A percentile compares a stretch with the other conserved stretches of the same genome.
phyloP scores from a whole-genome alignment of 2,329 filamentous ascomycete genomes.

The Cryphonectria parasitica region DNA sequence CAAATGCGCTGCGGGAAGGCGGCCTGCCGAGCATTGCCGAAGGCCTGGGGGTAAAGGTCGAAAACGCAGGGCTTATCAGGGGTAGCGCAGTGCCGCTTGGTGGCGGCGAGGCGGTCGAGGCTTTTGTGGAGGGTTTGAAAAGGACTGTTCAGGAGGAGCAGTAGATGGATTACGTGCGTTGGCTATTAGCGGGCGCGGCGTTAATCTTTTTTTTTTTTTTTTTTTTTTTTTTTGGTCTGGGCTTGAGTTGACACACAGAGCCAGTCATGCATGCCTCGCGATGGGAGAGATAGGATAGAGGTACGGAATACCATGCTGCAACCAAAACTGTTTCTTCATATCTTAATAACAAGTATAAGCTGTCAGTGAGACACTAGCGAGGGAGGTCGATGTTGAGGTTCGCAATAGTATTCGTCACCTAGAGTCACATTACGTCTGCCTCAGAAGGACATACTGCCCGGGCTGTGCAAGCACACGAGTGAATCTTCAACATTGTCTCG shows the following conservation, averaged over 20 bases:
- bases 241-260: not conserved
- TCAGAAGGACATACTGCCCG: not conserved
- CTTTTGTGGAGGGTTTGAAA: conserved; percentile 89
- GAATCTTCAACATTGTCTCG: not conserved
- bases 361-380: not conserved
- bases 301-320: not conserved
- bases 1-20: conserved; percentile 85
- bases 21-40: conserved; percentile 89
- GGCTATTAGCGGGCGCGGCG: not conserved
- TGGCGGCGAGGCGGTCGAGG: conserved; percentile 85
- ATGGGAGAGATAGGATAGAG: not conserved
- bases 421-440: not conserved
- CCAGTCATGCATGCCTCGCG: not conserved
- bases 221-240: not conserved
- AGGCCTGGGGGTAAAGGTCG: conserved; percentile 77
- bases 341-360: not conserved
- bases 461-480: not conserved
- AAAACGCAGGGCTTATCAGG: conserved; percentile 81
- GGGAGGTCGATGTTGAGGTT: not conserved
- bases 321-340: not conserved
- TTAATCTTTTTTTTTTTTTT: not conserved
- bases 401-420: not conserved
- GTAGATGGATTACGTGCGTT: conserved; percentile 16
- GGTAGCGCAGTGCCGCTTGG: conserved; percentile 83
- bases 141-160: conserved; percentile 69